phyloP scores from a whole-genome alignment of 2,329 filamentous ascomycete genomes.

The Fusarium guadeloupense region DNA sequence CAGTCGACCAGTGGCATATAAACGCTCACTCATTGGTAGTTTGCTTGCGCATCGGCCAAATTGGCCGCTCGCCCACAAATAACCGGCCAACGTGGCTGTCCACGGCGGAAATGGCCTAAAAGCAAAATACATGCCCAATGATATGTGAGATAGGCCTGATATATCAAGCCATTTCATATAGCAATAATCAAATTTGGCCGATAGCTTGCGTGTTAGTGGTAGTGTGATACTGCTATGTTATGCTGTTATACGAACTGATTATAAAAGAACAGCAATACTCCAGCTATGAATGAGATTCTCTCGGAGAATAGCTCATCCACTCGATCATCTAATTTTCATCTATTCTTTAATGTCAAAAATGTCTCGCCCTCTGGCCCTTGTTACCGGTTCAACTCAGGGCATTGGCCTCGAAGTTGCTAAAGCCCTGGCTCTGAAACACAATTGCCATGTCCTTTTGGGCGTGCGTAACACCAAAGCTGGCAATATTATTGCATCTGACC shows the following conservation, averaged over 20 bases:
- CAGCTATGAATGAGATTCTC: not conserved
- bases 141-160: too few relatives aligned
- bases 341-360: not conserved
- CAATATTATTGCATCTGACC: constrained; percentile 33
- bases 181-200: too few relatives aligned
- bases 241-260: too few relatives aligned
- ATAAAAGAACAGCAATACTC: too few relatives aligned
- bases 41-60: not conserved
- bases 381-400: constrained; percentile 40
- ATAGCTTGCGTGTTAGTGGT: too few relatives aligned
- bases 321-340: not conserved
- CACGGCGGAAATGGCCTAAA: not conserved
- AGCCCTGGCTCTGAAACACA: constrained; percentile 39
- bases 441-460: constrained; percentile 49
- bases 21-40: not conserved
- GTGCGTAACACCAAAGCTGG: constrained; percentile 44
- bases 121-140: too few relatives aligned
- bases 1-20: too few relatives aligned
- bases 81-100: not conserved
- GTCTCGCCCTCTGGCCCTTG: constrained; percentile 24
- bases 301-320: not conserved
- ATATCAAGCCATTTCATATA: too few relatives aligned
- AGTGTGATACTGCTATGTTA: too few relatives aligned
- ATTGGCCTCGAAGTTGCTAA: constrained; percentile 33
- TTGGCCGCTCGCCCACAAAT: not conserved